Conservation (phyloP, 2,329 filamentous ascomycete species). For the Cercospora brassicicola region DNA sequence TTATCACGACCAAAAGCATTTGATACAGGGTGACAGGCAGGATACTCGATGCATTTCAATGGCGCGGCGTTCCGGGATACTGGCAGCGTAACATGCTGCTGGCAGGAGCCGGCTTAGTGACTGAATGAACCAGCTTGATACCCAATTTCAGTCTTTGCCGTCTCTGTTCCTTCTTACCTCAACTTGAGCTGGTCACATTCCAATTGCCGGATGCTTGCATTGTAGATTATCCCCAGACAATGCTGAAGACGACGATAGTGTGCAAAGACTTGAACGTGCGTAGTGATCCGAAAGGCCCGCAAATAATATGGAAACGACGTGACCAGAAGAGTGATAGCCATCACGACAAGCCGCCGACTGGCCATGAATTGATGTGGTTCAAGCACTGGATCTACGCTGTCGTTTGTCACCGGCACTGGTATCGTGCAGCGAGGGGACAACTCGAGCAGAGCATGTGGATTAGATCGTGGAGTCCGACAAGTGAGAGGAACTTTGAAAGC, state of each 20-base stretch:
- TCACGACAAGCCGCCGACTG: no score
- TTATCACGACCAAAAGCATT: slow-evolving; percentile 12
- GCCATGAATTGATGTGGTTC: no score
- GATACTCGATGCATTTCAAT: slow-evolving; percentile 21
- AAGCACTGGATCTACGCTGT: not conserved
- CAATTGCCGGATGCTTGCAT: not conserved
- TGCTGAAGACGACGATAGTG: not conserved
- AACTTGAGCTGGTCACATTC: not conserved
- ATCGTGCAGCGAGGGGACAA: not conserved
- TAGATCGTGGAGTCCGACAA: not conserved
- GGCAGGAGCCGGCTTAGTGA: slow-evolving; percentile 22
- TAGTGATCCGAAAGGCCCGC: no score
- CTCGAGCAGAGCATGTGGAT: not conserved
- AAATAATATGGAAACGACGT: no score
- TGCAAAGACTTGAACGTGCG: no score
- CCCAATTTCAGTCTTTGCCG: slow-evolving; percentile 22
- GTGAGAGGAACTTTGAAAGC: not conserved
- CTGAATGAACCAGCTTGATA: slow-evolving; percentile 30
- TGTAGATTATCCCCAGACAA: not conserved
- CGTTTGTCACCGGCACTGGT: not conserved
- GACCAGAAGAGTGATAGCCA: no score
- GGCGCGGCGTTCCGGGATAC: slow-evolving; percentile 25
- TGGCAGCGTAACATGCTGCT: slow-evolving; percentile 16
- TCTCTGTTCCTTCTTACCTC: not conserved
- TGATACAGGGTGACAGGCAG: slow-evolving; percentile 14